Evolutionary conservation across 805 yeast genomes (phyloP).

Genomic region (Candida vaughaniae): DNA sequence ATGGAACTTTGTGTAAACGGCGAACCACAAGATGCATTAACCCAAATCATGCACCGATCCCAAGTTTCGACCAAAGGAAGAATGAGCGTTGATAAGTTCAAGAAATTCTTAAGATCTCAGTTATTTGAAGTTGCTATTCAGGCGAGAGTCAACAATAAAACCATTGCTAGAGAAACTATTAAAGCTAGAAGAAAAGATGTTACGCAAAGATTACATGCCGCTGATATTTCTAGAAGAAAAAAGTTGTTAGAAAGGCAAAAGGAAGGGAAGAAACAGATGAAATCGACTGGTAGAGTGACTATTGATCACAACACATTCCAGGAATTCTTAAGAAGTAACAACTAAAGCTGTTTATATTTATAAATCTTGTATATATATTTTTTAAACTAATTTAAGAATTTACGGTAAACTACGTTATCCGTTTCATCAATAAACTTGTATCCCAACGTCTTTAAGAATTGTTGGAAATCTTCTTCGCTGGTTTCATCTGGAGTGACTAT

Average conservation of each 20-base stretch:
- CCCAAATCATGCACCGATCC: slow-evolving; percentile 83
- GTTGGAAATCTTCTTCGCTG: slow-evolving; percentile 61
- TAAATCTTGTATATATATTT: slow-evolving; percentile 6
- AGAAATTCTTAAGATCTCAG: slow-evolving; percentile 75
- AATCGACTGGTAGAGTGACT: slow-evolving; percentile 71
- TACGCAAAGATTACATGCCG: slow-evolving; percentile 88
- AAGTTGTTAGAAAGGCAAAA: slow-evolving; percentile 85
- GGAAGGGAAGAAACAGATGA: slow-evolving; percentile 88
- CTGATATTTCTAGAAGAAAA: slow-evolving; percentile 87
- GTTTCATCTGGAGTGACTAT: slow-evolving; percentile 72
- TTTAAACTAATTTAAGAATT: slow-evolving; percentile 51
- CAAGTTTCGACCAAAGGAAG: slow-evolving; percentile 72
- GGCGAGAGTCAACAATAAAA: slow-evolving; percentile 76
- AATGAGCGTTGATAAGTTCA: slow-evolving; percentile 81
- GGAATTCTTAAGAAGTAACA: slow-evolving; percentile 59
- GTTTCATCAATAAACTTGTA: slow-evolving; percentile 81
- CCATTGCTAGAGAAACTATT: slow-evolving; percentile 89
- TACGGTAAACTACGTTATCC: slow-evolving; percentile 79
- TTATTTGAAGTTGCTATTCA: slow-evolving; percentile 91
- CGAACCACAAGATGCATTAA: slow-evolving; percentile 83
- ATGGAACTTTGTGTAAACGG: slow-evolving; percentile 90
- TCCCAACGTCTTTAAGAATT: slow-evolving; percentile 68
- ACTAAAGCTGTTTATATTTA: slow-evolving; percentile 12
- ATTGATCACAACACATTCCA: slow-evolving; percentile 87
- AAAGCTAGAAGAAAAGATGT: slow-evolving; percentile 94